Base-by-base conservation (phyloP, 495 filamentous ascomycete species). In the Echria macrotheca region DNA sequence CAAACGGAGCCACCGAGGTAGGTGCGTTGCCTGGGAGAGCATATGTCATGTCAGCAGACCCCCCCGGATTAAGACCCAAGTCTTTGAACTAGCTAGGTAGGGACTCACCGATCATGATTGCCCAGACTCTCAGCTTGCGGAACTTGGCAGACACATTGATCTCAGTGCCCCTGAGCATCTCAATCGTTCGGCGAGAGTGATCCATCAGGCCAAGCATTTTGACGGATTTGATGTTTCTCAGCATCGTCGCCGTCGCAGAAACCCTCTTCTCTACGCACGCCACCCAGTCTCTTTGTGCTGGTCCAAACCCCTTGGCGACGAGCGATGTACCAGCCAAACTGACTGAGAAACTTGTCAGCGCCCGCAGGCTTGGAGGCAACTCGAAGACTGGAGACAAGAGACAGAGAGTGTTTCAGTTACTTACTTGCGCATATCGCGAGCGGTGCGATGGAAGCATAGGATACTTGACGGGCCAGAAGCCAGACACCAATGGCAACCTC, bases 401-500 rank as follows among this genome's bases (percentile, higher is more conserved):
- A n/a, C n/a, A n/a, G n/a, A n/a, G n/a, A n/a, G n/a, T n/a, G n/a
- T n/a, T n/a, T n/a, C n/a, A n/a, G n/a, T n/a, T 10, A 62, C 59
- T 56, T 51, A 69, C 66, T 56, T n/a, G 78, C 44, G 9, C 72
- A 65, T 10, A 76, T 66, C 35, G 69, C 65, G 41, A 81, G 57
- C 7, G 79, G 77, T n/a, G 68, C 59, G 1, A 71, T 69, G 25
- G 56, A 66, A 4, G 64, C 68, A 10, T 66, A 58, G 10, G 73
- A 74, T 2, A 84, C 54, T 54, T 82, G 75, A 9, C 66, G 59
- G 35, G 74, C 60, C 5, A 84, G 61, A 5, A 84, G 69, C 46
- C 70, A 81, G 14, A 77, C 73, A 0, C 77, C 80, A 17, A 84
- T 26, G 10, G 44, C 74, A 18, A 81, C 72, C 51, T 82, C 73